Percentiles rank a stretch among this genome's conserved stretches.
These are phyloP conservation scores for Andrographis paniculata DNA, from an alignment of 305 asterid genomes.

Conservation along the genomic window DNA sequence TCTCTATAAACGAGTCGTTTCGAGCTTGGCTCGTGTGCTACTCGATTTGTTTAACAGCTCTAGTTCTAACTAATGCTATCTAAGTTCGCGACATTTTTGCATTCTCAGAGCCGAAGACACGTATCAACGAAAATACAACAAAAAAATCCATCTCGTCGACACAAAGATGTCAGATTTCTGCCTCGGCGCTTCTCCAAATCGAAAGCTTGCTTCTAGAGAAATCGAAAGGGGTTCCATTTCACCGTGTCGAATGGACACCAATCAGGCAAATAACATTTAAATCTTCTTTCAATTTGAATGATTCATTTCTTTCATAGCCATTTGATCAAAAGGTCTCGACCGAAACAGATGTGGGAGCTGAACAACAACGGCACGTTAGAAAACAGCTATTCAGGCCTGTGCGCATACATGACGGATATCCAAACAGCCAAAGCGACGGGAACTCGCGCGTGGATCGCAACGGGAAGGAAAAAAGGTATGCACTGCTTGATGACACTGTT, in stretches of 20 bases:
- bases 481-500: too few relatives aligned
- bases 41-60: too few relatives aligned
- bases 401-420: conserved; percentile 49
- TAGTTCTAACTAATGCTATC: too few relatives aligned
- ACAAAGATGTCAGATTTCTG: conserved; percentile 40
- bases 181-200: conserved; percentile 58
- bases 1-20: too few relatives aligned
- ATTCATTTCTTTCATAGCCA: too few relatives aligned
- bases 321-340: too few relatives aligned
- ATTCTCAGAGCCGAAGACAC: conserved; percentile 42
- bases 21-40: too few relatives aligned
- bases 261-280: conserved; percentile 37
- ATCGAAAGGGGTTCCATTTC: conserved; percentile 53
- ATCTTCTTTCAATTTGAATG: too few relatives aligned
- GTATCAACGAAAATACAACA: conserved; percentile 19
- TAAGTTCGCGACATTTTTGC: conserved; percentile 10
- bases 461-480: conserved; percentile 18
- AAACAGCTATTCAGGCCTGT: conserved; percentile 72
- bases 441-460: conserved; percentile 69
- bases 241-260: conserved; percentile 52
- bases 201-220: conserved; percentile 56
- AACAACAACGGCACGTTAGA: conserved; percentile 56
- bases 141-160: conserved; percentile 45
- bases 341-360: conserved; percentile 80
- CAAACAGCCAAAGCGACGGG: conserved; percentile 36